Base-by-base conservation (phyloP, 2,329 filamentous ascomycete species). In the Fusarium miscanthi region DNA sequence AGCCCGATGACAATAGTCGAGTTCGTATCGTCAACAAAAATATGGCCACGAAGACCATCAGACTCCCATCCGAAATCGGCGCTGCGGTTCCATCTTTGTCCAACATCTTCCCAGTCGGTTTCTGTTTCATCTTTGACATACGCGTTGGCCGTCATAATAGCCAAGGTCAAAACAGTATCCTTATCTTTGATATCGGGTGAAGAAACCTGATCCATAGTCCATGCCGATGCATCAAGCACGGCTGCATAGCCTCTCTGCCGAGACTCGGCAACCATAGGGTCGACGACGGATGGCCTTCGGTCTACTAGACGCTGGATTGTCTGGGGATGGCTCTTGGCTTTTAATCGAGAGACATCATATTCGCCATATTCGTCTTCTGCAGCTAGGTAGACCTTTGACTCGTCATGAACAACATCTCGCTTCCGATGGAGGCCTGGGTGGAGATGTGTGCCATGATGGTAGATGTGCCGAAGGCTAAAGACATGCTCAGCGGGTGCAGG, bases 51-150 rank as follows among this genome's bases (percentile, higher is more conserved):
- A 31, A 98, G 86, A 6, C 95, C 95, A 80, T 98, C 95, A 40
- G 85, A 85, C 80, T 97, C 90, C 96, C 96, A 98, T 48, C 96
- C 96, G 83, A 98, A 98, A 79, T 95, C 93, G 59, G 89, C 90
- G 10, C 93, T 95, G 69, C 93, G 90, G 80, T 98, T 97, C 84
- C 94, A 98, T 4, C 89, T 90, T 14, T 87, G 87, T 46, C 92
- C 90, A 5, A 97, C 91, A 71, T 95, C 93, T 71, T 94, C 86
- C 95, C 96, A 98, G 72, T 97, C 92, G 6, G 91, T 89, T 53
- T 91, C 87, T 16, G 87, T 87, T 8, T 93, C 91, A 57, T 89
- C 88, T 63, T 92, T 85, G 17, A 97, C 92, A 79, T 99, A 99
- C 38, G 96, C 94, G 79, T 98, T 91, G 53, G 94, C 90, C 2